These are phyloP conservation scores for Trypanosoma avium DNA, from an alignment of 208 protist species.

Conservation along the genomic window DNA sequence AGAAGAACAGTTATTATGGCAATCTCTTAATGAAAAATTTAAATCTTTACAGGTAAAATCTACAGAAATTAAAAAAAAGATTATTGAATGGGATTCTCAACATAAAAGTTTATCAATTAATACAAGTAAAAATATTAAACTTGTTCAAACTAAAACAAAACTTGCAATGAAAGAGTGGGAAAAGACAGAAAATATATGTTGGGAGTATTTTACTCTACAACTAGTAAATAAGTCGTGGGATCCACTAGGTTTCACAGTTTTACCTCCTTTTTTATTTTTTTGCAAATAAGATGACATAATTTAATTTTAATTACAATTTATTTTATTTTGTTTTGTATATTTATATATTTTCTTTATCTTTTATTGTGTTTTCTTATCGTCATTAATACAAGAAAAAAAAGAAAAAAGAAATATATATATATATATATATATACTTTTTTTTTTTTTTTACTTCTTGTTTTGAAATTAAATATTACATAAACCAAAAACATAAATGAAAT, in stretches of 20 bases:
- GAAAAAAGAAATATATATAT: no score
- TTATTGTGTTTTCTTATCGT: no score
- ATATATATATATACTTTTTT: no score
- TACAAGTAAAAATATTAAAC: neutral
- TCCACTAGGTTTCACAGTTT: neutral
- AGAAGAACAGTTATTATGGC: slow-evolving; percentile 7
- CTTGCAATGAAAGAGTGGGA: slow-evolving; percentile 13
- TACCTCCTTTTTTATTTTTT: neutral
- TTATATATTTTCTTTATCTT: no score
- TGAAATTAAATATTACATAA: no score
- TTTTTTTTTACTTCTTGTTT: no score
- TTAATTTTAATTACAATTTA: no score
- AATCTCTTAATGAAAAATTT: neutral
- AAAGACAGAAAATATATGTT: slow-evolving; percentile 8
- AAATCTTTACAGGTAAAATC: neutral
- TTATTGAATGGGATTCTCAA: slow-evolving; percentile 8
- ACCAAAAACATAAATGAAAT: no score
- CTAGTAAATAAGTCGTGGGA: neutral
- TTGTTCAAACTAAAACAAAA: slow-evolving; percentile 1
- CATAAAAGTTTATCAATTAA: neutral
- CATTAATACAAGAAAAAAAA: no score
- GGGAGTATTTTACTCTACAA: slow-evolving; percentile 12
- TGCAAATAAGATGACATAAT: neutral
- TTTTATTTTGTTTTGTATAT: no score
- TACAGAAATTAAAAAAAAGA: neutral